These are phyloP conservation scores for Chenopodium suecicum DNA, from an alignment of 148 eudicot genomes.

Conservation along the genomic window DNA sequence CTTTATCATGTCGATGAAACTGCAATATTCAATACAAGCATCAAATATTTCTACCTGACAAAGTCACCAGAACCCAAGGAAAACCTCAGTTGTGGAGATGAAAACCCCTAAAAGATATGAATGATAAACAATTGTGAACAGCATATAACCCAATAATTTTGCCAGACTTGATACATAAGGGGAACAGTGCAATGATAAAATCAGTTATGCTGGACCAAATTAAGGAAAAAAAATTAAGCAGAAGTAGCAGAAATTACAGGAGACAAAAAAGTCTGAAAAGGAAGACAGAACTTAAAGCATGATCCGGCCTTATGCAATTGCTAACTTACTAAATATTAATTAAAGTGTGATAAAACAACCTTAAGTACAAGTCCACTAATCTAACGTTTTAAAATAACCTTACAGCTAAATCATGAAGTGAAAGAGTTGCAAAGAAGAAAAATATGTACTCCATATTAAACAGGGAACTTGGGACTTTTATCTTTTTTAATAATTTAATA, in stretches of 20 bases:
- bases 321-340: not conserved
- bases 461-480: not conserved
- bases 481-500: no score
- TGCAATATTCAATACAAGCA: conserved; percentile 34
- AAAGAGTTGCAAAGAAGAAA: not conserved
- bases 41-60: not conserved
- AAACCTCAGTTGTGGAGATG: not conserved
- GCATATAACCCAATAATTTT: not conserved
- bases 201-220: not conserved
- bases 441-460: no score
- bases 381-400: not conserved
- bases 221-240: not conserved
- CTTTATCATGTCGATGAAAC: conserved; percentile 72
- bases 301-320: not conserved
- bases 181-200: no score
- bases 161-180: not conserved
- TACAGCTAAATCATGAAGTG: not conserved
- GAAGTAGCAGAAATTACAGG: not conserved
- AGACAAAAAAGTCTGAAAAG: not conserved
- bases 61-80: not conserved
- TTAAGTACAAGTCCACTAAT: not conserved
- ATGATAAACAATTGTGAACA: no score
- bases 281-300: not conserved
- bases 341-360: not conserved
- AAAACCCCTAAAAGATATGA: not conserved